Conservation (phyloP, 148 eudicot genomes). For the Cornus suecica region DNA sequence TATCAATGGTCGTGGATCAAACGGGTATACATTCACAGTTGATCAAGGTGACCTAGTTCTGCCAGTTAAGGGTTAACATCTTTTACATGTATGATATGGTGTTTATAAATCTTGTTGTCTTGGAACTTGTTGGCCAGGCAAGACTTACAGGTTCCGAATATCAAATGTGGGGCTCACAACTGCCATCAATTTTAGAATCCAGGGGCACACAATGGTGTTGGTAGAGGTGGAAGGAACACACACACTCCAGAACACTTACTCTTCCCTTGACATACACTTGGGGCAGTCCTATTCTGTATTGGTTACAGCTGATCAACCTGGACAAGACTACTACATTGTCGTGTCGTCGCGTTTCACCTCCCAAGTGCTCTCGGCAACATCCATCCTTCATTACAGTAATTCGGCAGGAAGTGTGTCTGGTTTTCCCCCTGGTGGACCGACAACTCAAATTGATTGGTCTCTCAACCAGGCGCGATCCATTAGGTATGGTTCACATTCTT, state of each 20-base stretch:
- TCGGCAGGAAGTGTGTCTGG: slow-evolving; percentile 40
- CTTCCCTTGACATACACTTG: slow-evolving; percentile 60
- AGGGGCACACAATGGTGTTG: slow-evolving; percentile 52
- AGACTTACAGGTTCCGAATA: slow-evolving; percentile 62
- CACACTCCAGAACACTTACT: slow-evolving; percentile 49
- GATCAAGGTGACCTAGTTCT: slow-evolving; percentile 44
- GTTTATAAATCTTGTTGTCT: neutral
- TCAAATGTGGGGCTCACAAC: slow-evolving; percentile 58
- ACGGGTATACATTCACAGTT: slow-evolving; percentile 53
- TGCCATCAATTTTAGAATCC: slow-evolving; percentile 58
- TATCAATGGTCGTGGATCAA: slow-evolving; percentile 61
- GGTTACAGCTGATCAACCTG: slow-evolving; percentile 58
- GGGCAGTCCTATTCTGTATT: slow-evolving; percentile 68
- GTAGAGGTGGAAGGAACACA: slow-evolving; percentile 74
- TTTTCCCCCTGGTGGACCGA: slow-evolving; percentile 58
- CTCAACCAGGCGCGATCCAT: slow-evolving; percentile 57
- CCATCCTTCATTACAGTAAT: slow-evolving; percentile 54
- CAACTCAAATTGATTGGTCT: slow-evolving; percentile 57
- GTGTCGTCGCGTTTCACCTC: slow-evolving; percentile 64
- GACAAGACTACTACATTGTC: slow-evolving; percentile 48
- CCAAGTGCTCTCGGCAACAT: slow-evolving; percentile 46
- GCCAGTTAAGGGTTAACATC: neutral
- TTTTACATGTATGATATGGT: neutral
- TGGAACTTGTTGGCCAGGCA: slow-evolving; percentile 35
- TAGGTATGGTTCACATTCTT: slow-evolving; percentile 28